A percentile compares a stretch with the other conserved stretches of the same genome.
These are phyloP conservation scores for Chalciporus sp. DNA, from an alignment of 1,284 basidiomycete genomes.

Conservation along the genomic window DNA sequence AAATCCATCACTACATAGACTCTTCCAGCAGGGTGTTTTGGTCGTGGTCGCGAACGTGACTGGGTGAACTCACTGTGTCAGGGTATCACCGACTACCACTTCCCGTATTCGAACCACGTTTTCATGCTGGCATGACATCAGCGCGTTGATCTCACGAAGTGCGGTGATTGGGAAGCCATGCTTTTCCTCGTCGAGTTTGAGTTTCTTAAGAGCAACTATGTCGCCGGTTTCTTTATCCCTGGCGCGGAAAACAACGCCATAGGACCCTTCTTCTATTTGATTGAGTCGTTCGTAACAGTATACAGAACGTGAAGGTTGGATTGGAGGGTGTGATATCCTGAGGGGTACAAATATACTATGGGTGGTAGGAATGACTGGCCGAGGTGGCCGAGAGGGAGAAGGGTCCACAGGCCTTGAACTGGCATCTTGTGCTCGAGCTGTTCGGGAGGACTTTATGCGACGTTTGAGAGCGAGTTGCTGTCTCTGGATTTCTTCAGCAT, in stretches of 20 bases:
- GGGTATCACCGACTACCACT: slow-evolving; percentile 98
- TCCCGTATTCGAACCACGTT: slow-evolving; percentile 96
- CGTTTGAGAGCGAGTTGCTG: slow-evolving; percentile 47
- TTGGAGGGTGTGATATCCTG: slow-evolving; percentile 73
- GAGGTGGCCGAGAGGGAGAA: slow-evolving; percentile 17
- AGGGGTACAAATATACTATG: slow-evolving; percentile 76
- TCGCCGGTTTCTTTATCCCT: slow-evolving; percentile 92
- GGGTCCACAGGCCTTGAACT: slow-evolving; percentile 17
- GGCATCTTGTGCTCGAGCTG: slow-evolving; percentile 16
- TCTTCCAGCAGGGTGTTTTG: slow-evolving; percentile 48
- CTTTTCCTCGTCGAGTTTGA: slow-evolving; percentile 98
- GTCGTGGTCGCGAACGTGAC: slow-evolving; percentile 11
- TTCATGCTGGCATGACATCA: slow-evolving; percentile 91
- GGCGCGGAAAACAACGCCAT: slow-evolving; percentile 96
- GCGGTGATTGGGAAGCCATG: slow-evolving; percentile 98
- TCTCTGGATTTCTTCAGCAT: slow-evolving; percentile 36
- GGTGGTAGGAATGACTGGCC: slow-evolving; percentile 19
- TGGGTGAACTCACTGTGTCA: slow-evolving; percentile 84
- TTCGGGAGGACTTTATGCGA: slow-evolving; percentile 42
- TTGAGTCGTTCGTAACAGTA: slow-evolving; percentile 94
- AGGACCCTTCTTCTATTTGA: slow-evolving; percentile 99
- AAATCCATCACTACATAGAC: slow-evolving; percentile 99
- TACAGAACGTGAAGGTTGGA: slow-evolving; percentile 85
- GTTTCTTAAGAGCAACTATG: slow-evolving; percentile 95
- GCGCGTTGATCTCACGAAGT: slow-evolving; percentile 90